phyloP scores from a whole-genome alignment of 306 rosid species.

The Quercus glauca region DNA sequence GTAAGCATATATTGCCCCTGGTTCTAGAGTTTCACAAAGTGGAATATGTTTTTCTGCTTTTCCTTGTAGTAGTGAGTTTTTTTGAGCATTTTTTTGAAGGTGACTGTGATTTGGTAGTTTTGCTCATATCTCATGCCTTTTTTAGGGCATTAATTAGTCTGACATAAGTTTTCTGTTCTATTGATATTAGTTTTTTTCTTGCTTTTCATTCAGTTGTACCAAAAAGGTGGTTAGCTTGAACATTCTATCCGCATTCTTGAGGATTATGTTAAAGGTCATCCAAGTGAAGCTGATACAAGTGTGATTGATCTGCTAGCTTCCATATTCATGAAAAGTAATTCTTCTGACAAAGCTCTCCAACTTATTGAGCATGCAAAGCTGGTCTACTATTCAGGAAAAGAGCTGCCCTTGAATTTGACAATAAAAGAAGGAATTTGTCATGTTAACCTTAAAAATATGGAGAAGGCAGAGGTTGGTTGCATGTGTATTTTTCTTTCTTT shows the following conservation, averaged over 20 bases:
- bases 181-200: slow-evolving; percentile 15
- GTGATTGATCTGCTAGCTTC: slow-evolving; percentile 71
- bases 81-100: too few relatives aligned
- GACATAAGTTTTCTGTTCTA: too few relatives aligned
- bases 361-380: slow-evolving; percentile 47
- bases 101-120: too few relatives aligned
- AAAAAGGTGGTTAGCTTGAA: slow-evolving; percentile 75
- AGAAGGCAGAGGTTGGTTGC: slow-evolving; percentile 66
- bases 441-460: slow-evolving; percentile 58
- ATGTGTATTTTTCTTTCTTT: slow-evolving; percentile 2
- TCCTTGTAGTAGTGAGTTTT: too few relatives aligned
- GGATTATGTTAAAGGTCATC: slow-evolving; percentile 60
- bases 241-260: slow-evolving; percentile 62
- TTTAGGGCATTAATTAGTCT: too few relatives aligned
- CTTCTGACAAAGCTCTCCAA: slow-evolving; percentile 61
- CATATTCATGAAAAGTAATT: slow-evolving; percentile 60
- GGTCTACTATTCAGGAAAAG: slow-evolving; percentile 35
- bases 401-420: slow-evolving; percentile 55
- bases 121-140: too few relatives aligned
- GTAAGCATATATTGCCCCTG: neutral
- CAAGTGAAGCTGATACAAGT: slow-evolving; percentile 46
- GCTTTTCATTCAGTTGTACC: slow-evolving; percentile 53
- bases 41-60: too few relatives aligned
- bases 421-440: slow-evolving; percentile 79
- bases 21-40: too few relatives aligned